Evolutionary conservation across 441 rosid species (phyloP).

Genomic region (Populus hybrid): DNA sequence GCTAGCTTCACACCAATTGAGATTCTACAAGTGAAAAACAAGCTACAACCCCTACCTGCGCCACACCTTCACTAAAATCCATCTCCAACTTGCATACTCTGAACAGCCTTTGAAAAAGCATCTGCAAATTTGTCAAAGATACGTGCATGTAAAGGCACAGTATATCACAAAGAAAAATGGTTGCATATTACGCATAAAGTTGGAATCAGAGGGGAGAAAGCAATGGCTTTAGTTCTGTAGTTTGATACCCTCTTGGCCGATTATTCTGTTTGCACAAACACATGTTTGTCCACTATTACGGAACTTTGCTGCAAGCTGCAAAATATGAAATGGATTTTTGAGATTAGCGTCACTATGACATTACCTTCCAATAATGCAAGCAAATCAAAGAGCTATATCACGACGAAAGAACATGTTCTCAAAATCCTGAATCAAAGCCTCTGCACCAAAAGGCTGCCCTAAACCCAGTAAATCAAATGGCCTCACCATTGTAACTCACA

Average conservation of each 20-base stretch:
- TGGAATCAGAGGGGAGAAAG: no score
- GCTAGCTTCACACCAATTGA: not conserved
- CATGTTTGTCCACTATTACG: constrained; percentile 29
- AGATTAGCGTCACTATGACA: not conserved
- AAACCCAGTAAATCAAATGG: not conserved
- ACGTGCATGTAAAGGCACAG: constrained; percentile 40
- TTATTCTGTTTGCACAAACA: constrained; percentile 87
- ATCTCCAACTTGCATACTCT: constrained; percentile 83
- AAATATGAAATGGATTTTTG: constrained; percentile 14
- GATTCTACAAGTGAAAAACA: not conserved
- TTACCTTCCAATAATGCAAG: not conserved
- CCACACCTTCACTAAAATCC: constrained; percentile 76
- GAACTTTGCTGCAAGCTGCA: constrained; percentile 94
- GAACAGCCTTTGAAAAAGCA: constrained; percentile 83
- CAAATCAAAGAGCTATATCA: not conserved
- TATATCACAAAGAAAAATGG: constrained; percentile 5
- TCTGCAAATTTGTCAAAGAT: constrained; percentile 88
- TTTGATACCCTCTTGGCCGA: constrained; percentile 89
- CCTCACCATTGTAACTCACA: not conserved
- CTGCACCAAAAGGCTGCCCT: not conserved
- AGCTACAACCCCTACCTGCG: constrained; percentile 45
- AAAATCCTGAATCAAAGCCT: constrained; percentile 1
- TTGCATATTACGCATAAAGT: not conserved
- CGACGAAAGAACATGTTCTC: not conserved
- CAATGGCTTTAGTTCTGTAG: not conserved